Evolutionary conservation across 176 grass and related monocot species (phyloP).

Genomic region (Canna indica): DNA sequence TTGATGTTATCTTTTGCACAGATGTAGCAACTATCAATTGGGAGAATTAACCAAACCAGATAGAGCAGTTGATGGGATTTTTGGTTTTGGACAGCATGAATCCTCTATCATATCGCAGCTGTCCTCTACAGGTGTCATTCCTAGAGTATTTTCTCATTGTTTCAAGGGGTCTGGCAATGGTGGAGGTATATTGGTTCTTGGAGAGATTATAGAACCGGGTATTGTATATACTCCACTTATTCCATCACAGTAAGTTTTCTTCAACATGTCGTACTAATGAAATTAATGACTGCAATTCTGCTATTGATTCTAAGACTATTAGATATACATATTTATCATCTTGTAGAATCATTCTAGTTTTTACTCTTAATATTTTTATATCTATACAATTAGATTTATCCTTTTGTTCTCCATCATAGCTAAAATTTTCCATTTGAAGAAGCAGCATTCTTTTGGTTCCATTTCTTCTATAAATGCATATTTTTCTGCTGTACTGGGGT

Average conservation of each 20-base stretch:
- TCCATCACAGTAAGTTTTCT: slow-evolving; percentile 69
- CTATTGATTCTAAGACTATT: no score
- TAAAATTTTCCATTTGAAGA: no score
- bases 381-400: no score
- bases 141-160: slow-evolving; percentile 90
- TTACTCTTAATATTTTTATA: no score
- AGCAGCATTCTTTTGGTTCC: no score
- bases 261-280: neutral
- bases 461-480: no score
- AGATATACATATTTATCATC: no score
- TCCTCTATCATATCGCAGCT: slow-evolving; percentile 77
- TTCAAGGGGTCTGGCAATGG: slow-evolving; percentile 91
- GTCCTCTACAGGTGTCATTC: slow-evolving; percentile 59
- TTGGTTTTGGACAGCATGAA: slow-evolving; percentile 85
- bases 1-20: slow-evolving; percentile 22
- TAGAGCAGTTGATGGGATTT: slow-evolving; percentile 90
- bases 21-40: slow-evolving; percentile 81
- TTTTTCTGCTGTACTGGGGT: no score
- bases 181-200: slow-evolving; percentile 90
- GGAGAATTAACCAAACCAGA: slow-evolving; percentile 84
- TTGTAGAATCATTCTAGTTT: no score
- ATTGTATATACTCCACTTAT: slow-evolving; percentile 90
- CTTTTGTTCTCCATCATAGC: no score
- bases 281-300: neutral
- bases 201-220: slow-evolving; percentile 75